phyloP scores from a whole-genome alignment of 306 rosid species.

The Luffa aegyptiaca region DNA sequence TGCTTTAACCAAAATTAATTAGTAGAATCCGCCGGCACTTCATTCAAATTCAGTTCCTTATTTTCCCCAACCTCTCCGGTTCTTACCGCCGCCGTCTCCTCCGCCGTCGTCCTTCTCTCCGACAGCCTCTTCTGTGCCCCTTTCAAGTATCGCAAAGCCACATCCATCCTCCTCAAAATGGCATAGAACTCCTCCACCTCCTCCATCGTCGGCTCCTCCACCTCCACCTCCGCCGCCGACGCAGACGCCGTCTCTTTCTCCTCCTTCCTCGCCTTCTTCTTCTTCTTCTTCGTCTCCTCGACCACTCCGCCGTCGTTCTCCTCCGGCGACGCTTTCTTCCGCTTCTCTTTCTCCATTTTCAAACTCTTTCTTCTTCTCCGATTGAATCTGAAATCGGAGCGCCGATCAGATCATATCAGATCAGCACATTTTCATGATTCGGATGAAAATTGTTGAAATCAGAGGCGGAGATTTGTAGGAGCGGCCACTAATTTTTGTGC shows the following conservation, averaged over 20 bases:
- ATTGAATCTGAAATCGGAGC: background rate
- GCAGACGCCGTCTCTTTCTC: background rate
- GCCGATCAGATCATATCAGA: background rate
- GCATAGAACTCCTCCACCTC: constrained; percentile 55
- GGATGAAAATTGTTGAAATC: background rate
- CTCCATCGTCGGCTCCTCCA: constrained; percentile 2
- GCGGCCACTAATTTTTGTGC: too few species aligned
- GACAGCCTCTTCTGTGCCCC: constrained; percentile 3
- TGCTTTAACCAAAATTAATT: background rate
- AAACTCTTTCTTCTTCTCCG: background rate
- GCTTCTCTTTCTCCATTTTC: constrained; percentile 6
- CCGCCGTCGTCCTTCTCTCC: background rate
- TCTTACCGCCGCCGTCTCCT: constrained; percentile 8
- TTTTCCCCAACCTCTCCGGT: background rate
- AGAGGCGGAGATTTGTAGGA: background rate
- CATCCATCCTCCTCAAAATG: constrained; percentile 60
- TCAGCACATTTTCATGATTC: background rate
- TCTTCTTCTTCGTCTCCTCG: constrained; percentile 45
- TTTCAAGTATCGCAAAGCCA: constrained; percentile 50
- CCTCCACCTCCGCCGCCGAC: background rate
- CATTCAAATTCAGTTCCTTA: background rate
- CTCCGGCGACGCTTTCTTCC: background rate
- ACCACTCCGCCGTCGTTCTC: background rate
- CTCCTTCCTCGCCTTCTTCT: constrained; percentile 12
- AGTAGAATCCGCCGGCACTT: background rate